Evolutionary conservation across 1,139 yeast species (phyloP).

Genomic region (Pichia sp.): DNA sequence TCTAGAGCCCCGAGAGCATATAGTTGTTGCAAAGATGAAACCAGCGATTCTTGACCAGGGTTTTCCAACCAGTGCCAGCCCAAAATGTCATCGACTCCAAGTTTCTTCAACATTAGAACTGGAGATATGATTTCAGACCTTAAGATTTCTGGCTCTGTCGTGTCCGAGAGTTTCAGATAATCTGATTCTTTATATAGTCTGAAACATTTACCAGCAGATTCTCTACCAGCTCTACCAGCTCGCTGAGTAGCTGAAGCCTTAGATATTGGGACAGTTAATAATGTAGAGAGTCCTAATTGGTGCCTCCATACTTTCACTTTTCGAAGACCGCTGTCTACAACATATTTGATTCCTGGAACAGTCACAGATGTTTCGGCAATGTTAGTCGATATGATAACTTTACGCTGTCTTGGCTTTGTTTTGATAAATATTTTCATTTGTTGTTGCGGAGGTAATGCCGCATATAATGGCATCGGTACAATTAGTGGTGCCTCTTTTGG

Average conservation of each 20-base stretch:
- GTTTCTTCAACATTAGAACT: constrained; percentile 71
- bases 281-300: constrained; percentile 82
- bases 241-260: constrained; percentile 94
- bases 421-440: constrained; percentile 75
- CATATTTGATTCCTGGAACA: constrained; percentile 92
- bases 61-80: constrained; percentile 92
- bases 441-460: constrained; percentile 81
- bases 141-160: constrained; percentile 89
- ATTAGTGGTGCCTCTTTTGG: constrained; percentile 74
- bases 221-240: constrained; percentile 99
- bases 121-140: constrained; percentile 85
- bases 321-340: constrained; percentile 85
- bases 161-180: constrained; percentile 57
- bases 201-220: constrained; percentile 83
- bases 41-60: constrained; percentile 75
- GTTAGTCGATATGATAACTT: constrained; percentile 85
- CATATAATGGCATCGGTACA: constrained; percentile 80
- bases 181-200: constrained; percentile 75
- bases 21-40: constrained; percentile 72
- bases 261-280: constrained; percentile 86
- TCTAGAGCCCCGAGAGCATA: constrained; percentile 77
- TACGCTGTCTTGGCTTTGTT: constrained; percentile 58
- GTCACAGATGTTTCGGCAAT: constrained; percentile 97
- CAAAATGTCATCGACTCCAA: constrained; percentile 77
- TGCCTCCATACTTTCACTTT: constrained; percentile 95